These are phyloP conservation scores for Diversispora epigaea DNA, from an alignment of 192 early-diverging fungal species.

Conservation along the genomic window DNA sequence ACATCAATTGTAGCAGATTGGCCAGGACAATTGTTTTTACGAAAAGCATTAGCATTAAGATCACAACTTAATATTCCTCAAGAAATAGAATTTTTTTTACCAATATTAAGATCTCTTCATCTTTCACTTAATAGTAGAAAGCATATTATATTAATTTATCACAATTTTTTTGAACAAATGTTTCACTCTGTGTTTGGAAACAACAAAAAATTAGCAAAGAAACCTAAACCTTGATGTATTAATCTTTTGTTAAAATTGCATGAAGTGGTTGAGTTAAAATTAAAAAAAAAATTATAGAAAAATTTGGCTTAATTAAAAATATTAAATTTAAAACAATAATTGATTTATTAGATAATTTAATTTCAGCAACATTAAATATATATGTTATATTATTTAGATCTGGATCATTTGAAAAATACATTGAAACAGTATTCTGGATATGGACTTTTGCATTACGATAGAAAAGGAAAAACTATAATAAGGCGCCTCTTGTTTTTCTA, in stretches of 20 bases:
- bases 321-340: background rate
- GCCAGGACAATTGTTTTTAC: background rate
- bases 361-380: background rate
- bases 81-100: background rate
- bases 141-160: too few relatives aligned
- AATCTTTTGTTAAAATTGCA: background rate
- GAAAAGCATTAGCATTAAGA: background rate
- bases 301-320: background rate
- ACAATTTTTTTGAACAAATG: background rate
- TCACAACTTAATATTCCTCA: background rate
- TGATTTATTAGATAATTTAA: background rate
- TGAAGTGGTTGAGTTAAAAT: background rate
- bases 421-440: background rate
- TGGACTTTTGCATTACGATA: background rate
- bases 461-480: background rate
- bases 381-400: background rate
- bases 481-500: background rate
- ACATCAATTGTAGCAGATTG: background rate
- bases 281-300: background rate
- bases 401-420: background rate
- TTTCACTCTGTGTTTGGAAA: background rate
- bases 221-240: background rate
- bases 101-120: background rate
- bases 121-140: conserved; percentile 4
- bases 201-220: background rate